Evolutionary conservation across 2,329 filamentous ascomycete species (phyloP).

Genomic region (Bipolaris oryzae): DNA sequence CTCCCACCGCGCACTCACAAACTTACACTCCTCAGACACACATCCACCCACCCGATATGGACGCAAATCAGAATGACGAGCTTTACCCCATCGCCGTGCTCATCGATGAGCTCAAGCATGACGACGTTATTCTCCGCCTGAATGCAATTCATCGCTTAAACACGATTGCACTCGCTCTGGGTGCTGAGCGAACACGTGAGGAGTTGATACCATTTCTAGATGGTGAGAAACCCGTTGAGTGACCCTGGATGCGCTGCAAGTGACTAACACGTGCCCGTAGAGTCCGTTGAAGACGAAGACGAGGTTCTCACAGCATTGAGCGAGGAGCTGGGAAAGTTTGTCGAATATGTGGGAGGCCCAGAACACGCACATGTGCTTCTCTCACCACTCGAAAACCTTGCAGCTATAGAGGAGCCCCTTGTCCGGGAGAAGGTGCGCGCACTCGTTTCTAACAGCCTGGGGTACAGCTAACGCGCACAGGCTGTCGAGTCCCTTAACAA

Average conservation of each 20-base stretch:
- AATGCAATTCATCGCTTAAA: conserved; percentile 98
- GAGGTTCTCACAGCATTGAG: conserved; percentile 96
- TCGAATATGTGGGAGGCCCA: conserved; percentile 95
- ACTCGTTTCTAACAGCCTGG: neutral
- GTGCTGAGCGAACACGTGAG: conserved; percentile 94
- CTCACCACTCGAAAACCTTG: conserved; percentile 95
- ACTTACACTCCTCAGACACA: conserved; percentile 34
- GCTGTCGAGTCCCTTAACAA: conserved; percentile 99
- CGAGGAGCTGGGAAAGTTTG: conserved; percentile 94
- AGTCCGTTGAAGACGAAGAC: conserved; percentile 98
- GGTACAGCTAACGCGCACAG: conserved; percentile 57
- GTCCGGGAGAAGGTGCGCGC: conserved; percentile 87
- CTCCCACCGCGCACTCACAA: conserved; percentile 29
- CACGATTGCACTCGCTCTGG: conserved; percentile 94
- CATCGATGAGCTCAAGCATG: conserved; percentile 99
- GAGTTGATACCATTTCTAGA: conserved; percentile 99
- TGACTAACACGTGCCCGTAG: conserved; percentile 59
- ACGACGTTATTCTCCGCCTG: conserved; percentile 95
- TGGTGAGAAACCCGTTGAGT: conserved; percentile 66
- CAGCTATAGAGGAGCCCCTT: conserved; percentile 96
- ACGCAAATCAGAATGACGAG: conserved; percentile 94
- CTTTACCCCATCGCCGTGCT: conserved; percentile 99
- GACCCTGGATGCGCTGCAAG: neutral
- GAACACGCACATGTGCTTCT: conserved; percentile 95
- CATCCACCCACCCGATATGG: conserved; percentile 64